phyloP scores from a whole-genome alignment of 139 green algal species.

The Chlorella sp. region DNA sequence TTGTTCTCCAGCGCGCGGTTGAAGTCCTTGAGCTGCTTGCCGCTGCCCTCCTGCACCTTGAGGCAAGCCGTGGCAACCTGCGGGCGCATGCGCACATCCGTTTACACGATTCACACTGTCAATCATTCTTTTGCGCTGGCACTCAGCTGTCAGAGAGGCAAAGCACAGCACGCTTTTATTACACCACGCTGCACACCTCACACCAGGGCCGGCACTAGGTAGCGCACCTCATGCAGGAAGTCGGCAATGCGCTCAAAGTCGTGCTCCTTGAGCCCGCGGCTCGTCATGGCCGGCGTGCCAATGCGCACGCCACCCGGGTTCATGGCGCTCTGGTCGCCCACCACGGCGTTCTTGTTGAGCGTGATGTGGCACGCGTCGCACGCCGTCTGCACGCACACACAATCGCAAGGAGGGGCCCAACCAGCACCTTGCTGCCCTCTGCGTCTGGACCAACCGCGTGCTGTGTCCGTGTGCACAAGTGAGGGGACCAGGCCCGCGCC shows the following conservation, averaged over 20 bases:
- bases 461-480: too few relatives aligned
- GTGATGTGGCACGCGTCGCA: slow-evolving; percentile 95
- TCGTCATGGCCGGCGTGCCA: slow-evolving; percentile 91
- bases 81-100: not conserved
- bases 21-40: slow-evolving; percentile 88
- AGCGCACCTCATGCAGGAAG: slow-evolving; percentile 67
- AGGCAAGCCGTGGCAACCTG: slow-evolving; percentile 55
- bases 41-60: slow-evolving; percentile 66
- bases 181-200: slow-evolving; percentile 6
- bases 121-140: not conserved
- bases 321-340: slow-evolving; percentile 72
- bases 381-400: slow-evolving; percentile 29
- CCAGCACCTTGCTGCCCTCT: too few relatives aligned
- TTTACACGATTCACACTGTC: not conserved
- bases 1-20: slow-evolving; percentile 29
- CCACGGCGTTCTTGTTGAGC: slow-evolving; percentile 99
- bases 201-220: not conserved
- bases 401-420: not conserved
- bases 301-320: slow-evolving; percentile 94
- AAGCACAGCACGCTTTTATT: slow-evolving; percentile 7
- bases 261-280: slow-evolving; percentile 81
- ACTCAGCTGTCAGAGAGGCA: not conserved
- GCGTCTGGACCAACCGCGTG: too few relatives aligned
- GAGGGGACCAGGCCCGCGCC: too few relatives aligned
- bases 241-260: slow-evolving; percentile 82